Conservation (phyloP, 73 alveolate genomes). For the Tetrahymena elliotti region DNA sequence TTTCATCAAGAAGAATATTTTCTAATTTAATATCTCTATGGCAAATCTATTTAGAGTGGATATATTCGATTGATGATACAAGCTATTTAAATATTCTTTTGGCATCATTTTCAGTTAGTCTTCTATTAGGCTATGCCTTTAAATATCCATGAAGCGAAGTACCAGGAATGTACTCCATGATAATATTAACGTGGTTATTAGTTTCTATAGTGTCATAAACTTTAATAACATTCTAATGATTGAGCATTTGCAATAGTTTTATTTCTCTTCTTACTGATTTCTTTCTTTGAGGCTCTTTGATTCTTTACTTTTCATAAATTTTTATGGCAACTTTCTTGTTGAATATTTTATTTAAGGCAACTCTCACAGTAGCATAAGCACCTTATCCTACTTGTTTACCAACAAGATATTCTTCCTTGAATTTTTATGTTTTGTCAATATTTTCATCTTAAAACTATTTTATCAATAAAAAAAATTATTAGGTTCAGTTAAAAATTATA, state of each 20-base stretch:
- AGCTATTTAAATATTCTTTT: constrained; percentile 63
- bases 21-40: constrained; percentile 72
- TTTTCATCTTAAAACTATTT: constrained; percentile 17
- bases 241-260: constrained; percentile 59
- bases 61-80: constrained; percentile 57
- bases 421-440: constrained; percentile 11
- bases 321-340: constrained; percentile 53
- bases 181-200: constrained; percentile 59
- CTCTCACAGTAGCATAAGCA: constrained; percentile 48
- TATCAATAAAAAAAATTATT: neutral
- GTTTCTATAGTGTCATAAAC: constrained; percentile 77
- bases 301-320: constrained; percentile 75
- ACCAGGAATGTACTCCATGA: constrained; percentile 89
- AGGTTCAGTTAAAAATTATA: neutral
- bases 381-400: constrained; percentile 44
- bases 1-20: constrained; percentile 59
- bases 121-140: constrained; percentile 46
- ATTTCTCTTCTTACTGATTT: constrained; percentile 81
- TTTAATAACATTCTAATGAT: constrained; percentile 77
- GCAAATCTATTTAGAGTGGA: constrained; percentile 57
- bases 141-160: constrained; percentile 66
- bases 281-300: constrained; percentile 75
- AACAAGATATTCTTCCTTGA: constrained; percentile 24
- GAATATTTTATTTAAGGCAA: constrained; percentile 10
- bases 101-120: constrained; percentile 78